Conservation (phyloP, 164 flowering plant species). For the Dillenia suffruticosa region DNA sequence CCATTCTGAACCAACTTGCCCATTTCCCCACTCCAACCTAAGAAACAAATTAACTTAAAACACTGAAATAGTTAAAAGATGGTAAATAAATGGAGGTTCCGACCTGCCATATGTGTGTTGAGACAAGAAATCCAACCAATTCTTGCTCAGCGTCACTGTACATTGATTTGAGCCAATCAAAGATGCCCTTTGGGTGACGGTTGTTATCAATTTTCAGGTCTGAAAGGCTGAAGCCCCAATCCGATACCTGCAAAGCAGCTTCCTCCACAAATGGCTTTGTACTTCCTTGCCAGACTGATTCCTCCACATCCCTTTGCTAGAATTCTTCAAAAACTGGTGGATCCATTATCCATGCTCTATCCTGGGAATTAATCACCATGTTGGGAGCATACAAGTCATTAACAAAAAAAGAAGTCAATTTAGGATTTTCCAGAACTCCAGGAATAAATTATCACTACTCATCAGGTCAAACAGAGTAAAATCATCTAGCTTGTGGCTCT, state of each 20-base stretch:
- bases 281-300: conserved; percentile 80
- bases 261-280: conserved; percentile 80
- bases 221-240: conserved; percentile 80
- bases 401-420: neutral
- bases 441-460: too few species aligned
- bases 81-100: neutral
- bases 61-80: too few species aligned
- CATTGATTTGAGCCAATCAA: conserved; percentile 69
- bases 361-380: conserved; percentile 40
- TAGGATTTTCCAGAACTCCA: too few species aligned
- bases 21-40: too few species aligned
- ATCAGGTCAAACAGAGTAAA: too few species aligned
- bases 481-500: too few species aligned
- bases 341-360: conserved; percentile 43
- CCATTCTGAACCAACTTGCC: too few species aligned
- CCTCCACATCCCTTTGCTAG: conserved; percentile 86
- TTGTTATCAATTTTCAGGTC: conserved; percentile 72
- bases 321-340: conserved; percentile 56
- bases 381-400: neutral
- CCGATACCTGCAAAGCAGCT: conserved; percentile 71
- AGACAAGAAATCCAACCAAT: conserved; percentile 69
- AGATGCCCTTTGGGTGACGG: conserved; percentile 47
- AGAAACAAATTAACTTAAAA: too few species aligned
- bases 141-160: conserved; percentile 59
- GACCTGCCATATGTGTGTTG: conserved; percentile 99